A percentile compares a stretch with the other conserved stretches of the same genome.
Conservation (phyloP, 495 filamentous ascomycete species). For the Penicillium verhagenii region DNA sequence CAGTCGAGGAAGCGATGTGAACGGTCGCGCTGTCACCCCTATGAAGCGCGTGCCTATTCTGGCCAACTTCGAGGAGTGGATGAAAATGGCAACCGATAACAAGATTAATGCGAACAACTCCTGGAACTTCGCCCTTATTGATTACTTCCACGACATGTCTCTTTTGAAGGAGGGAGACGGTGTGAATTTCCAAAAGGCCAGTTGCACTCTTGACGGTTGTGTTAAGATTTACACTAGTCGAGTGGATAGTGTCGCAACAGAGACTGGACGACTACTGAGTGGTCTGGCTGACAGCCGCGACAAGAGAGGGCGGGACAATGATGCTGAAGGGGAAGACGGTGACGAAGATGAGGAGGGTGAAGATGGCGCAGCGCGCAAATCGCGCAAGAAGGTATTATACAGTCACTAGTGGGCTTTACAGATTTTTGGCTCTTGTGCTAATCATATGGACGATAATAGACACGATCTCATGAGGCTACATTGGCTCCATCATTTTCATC, state of each 20-base stretch:
- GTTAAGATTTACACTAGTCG: constrained; percentile 99
- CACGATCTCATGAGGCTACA: constrained; percentile 88
- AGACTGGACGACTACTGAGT: constrained; percentile 93
- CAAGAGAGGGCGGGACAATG: constrained; percentile 68
- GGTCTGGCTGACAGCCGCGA: constrained; percentile 89
- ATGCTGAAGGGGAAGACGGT: constrained; percentile 58
- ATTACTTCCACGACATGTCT: constrained; percentile 99
- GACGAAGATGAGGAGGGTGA: constrained; percentile 82
- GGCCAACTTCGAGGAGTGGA: constrained; percentile 99
- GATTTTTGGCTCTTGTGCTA: background rate
- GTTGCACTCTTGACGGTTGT: constrained; percentile 96
- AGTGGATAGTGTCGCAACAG: constrained; percentile 96
- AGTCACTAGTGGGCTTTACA: background rate
- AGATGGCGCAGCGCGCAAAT: constrained; percentile 73
- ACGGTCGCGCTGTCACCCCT: constrained; percentile 79
- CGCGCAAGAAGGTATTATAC: constrained; percentile 67
- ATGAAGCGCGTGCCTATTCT: constrained; percentile 95
- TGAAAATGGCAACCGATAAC: constrained; percentile 99
- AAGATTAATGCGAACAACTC: constrained; percentile 99
- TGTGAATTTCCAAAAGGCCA: constrained; percentile 98
- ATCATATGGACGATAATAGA: constrained; percentile 34
- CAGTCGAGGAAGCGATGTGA: constrained; percentile 58
- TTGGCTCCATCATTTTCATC: constrained; percentile 84
- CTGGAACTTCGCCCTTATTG: constrained; percentile 98
- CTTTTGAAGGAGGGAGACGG: constrained; percentile 92